phyloP scores from a whole-genome alignment of 768 basidiomycete species.

The Suillus ampliporus region DNA sequence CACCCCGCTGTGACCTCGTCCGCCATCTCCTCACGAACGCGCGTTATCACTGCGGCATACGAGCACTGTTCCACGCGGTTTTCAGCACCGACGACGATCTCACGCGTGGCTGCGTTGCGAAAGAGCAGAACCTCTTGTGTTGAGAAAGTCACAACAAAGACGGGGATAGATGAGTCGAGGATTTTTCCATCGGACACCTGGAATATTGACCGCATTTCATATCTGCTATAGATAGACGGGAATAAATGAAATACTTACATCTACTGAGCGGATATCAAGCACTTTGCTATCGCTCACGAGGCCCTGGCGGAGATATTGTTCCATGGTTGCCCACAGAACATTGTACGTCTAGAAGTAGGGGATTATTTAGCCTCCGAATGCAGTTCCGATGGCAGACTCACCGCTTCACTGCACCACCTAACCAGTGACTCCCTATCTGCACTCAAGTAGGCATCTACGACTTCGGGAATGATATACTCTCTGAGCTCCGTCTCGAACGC shows the following conservation, averaged over 20 bases:
- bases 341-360: conserved; percentile 79
- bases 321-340: conserved; percentile 98
- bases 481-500: conserved; percentile 86
- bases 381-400: conserved; percentile 46
- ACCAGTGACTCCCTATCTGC: conserved; percentile 87
- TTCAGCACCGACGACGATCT: conserved; percentile 86
- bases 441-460: conserved; percentile 93
- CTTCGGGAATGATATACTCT: conserved; percentile 97
- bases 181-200: conserved; percentile 88
- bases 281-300: conserved; percentile 92
- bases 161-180: conserved; percentile 87
- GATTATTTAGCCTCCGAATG: conserved; percentile 4
- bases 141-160: conserved; percentile 89
- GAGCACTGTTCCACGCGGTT: conserved; percentile 91
- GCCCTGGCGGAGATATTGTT: conserved; percentile 89
- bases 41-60: conserved; percentile 91
- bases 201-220: background rate
- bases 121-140: conserved; percentile 95
- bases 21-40: conserved; percentile 84
- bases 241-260: conserved; percentile 58
- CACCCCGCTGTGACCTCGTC: conserved; percentile 97
- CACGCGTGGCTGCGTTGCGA: conserved; percentile 87
- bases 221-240: background rate
- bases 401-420: conserved; percentile 96
- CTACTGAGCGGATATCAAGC: conserved; percentile 96